Percentiles rank a stretch among this genome's conserved stretches.
Conservation (phyloP, 2,329 filamentous ascomycete species). For the Exophiala sp. region DNA sequence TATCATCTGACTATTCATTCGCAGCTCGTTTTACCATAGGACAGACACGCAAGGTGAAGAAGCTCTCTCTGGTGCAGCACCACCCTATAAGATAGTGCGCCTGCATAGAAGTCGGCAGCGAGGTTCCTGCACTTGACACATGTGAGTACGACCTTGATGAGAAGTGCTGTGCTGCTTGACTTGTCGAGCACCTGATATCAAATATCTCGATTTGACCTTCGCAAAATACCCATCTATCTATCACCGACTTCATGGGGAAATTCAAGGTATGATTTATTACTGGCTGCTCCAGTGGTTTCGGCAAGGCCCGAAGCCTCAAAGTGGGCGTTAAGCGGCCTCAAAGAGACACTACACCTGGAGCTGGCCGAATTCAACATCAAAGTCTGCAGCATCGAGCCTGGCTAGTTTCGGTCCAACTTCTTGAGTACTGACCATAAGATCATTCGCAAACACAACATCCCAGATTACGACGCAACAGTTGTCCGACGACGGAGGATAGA, state of each 20-base stretch:
- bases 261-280: conserved; percentile 36
- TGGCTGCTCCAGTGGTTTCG: conserved; percentile 36
- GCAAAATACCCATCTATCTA: too few relatives aligned
- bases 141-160: too few relatives aligned
- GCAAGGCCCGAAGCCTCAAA: conserved; percentile 30
- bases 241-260: conserved; percentile 2
- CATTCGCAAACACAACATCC: conserved; percentile 6
- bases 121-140: too few relatives aligned
- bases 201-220: too few relatives aligned
- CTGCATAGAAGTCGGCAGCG: too few relatives aligned
- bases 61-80: too few relatives aligned
- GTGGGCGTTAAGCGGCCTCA: conserved; percentile 29
- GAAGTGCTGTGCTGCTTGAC: too few relatives aligned
- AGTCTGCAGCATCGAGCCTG: conserved; percentile 37
- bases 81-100: too few relatives aligned
- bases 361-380: conserved; percentile 34
- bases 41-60: too few relatives aligned
- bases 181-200: too few relatives aligned
- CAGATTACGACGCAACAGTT: conserved; percentile 17
- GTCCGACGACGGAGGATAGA: conserved; percentile 11
- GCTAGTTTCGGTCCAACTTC: conserved; percentile 27
- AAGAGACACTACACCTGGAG: conserved; percentile 32
- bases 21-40: too few relatives aligned
- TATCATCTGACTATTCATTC: too few relatives aligned
- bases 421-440: conserved; percentile 12